phyloP scores from a whole-genome alignment of 2,329 filamentous ascomycete genomes.

The Ophiostoma ulmi region DNA sequence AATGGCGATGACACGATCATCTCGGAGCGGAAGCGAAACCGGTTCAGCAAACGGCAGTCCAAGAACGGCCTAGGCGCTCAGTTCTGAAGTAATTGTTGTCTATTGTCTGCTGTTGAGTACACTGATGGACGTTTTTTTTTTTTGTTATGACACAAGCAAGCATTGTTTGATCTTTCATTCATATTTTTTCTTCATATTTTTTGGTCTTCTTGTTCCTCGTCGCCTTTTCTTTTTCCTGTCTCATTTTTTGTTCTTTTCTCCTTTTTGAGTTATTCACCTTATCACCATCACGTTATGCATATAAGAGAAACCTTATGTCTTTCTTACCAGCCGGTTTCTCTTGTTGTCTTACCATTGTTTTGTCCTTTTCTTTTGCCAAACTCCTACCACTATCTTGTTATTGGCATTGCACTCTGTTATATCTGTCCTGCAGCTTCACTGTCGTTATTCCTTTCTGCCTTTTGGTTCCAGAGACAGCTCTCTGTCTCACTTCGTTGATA shows the following conservation, averaged over 20 bases:
- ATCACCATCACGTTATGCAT: background rate
- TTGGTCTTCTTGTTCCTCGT: background rate
- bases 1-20: constrained; percentile 45
- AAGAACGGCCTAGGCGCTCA: constrained; percentile 90
- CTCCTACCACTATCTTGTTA: background rate
- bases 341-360: background rate
- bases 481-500: background rate
- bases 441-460: background rate
- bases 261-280: background rate
- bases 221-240: background rate
- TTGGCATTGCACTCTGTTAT: background rate
- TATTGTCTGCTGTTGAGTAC: background rate
- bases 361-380: constrained; percentile 9
- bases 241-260: background rate
- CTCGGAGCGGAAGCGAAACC: constrained; percentile 50
- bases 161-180: constrained; percentile 15
- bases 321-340: background rate
- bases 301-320: background rate
- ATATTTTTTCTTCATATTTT: background rate
- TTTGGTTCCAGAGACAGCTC: background rate
- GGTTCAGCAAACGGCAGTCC: constrained; percentile 88
- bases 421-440: background rate
- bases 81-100: constrained; percentile 50
- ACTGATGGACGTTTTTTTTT: background rate
- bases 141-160: constrained; percentile 11